Evolutionary conservation across 2,329 filamentous ascomycete species (phyloP), one percentile per base, ranked within the genome.

Genomic region (Pestalotiopsis sp.): DNA sequence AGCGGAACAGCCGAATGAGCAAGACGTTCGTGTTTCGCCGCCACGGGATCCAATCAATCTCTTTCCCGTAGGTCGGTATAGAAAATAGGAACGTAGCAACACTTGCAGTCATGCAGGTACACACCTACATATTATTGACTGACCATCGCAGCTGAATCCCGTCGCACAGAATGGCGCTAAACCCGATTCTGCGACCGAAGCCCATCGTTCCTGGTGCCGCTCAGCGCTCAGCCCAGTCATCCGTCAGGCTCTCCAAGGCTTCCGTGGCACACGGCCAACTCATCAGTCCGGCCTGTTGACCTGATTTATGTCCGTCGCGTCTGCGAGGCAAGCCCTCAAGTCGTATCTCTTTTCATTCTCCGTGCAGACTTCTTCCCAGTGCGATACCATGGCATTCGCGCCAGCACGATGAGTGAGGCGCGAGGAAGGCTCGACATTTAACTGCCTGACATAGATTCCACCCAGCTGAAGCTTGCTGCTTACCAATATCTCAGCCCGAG

Each of bases 161-260:
- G 35, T 55, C 20, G 55, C 20, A 64, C 60, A 35, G 52, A 56
- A 20, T 38, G 52, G 58, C 64, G 61, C 68, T 70, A 70, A 68
- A 67, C 68, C 68, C 64, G n/a, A 68, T 70, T 68, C 68, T 68
- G 64, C 67, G 56, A 70, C 68, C 68, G 68, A 66, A 52, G 44
- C 57, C 57, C 44, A 35, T 35, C 44, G 17, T 40, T 68, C 63
- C 30, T 44, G 40, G 26, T 22, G 39, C 64, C 35, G 55, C 57
- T 52, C 52, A 57, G 56, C 65, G 3, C 61, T 38, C n/a, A 38
- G 35, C 13, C 14, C 59, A 35, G 30, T 17, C 30, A 17, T 20
- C 26, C 35, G 17, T 26, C 59, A 30, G 9, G 38, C 26, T 20
- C 22, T 39, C 24, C 35, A 35, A 35, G 30, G 30, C 26, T 40